phyloP scores from a whole-genome alignment of 805 yeast genomes.

The Kodamaea leandrae region DNA sequence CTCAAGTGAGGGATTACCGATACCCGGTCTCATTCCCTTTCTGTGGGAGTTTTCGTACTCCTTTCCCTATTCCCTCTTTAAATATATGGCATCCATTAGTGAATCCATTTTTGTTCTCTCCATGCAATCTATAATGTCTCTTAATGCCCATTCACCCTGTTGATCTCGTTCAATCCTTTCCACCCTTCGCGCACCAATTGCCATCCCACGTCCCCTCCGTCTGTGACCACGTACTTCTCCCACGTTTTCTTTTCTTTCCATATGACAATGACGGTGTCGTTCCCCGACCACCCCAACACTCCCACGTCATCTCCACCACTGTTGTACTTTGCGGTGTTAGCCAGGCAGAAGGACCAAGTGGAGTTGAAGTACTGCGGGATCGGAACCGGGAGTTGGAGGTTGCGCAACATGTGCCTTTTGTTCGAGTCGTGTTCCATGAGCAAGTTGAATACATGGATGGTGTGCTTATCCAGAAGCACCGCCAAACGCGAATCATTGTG shows the following conservation, averaged over 20 bases:
- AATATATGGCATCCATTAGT: too few relatives aligned
- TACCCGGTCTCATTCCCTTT: too few relatives aligned
- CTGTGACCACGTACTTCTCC: conserved; percentile 80
- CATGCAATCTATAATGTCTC: too few relatives aligned
- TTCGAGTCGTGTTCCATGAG: conserved; percentile 23
- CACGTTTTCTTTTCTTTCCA: conserved; percentile 76
- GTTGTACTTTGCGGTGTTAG: conserved; percentile 47
- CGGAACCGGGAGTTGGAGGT: conserved; percentile 52
- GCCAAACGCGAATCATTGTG: conserved; percentile 76
- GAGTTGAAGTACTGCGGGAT: conserved; percentile 67
- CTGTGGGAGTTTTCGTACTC: too few relatives aligned
- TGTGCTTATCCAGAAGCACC: conserved; percentile 82
- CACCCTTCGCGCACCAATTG: conserved; percentile 7
- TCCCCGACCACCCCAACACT: conserved; percentile 69
- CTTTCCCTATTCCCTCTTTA: too few relatives aligned
- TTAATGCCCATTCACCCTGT: too few relatives aligned
- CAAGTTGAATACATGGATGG: conserved; percentile 79
- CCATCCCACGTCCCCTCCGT: conserved; percentile 18
- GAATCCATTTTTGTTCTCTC: too few relatives aligned
- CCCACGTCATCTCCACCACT: conserved; percentile 35
- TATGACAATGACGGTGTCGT: conserved; percentile 66
- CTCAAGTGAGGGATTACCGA: too few relatives aligned
- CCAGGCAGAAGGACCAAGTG: conserved; percentile 84
- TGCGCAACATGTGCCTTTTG: conserved; percentile 64
- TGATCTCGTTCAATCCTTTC: conserved; percentile 5